These are phyloP conservation scores for Eucalyptus lansdowneana DNA, from an alignment of 345 rosid genomes.

Conservation along the genomic window DNA sequence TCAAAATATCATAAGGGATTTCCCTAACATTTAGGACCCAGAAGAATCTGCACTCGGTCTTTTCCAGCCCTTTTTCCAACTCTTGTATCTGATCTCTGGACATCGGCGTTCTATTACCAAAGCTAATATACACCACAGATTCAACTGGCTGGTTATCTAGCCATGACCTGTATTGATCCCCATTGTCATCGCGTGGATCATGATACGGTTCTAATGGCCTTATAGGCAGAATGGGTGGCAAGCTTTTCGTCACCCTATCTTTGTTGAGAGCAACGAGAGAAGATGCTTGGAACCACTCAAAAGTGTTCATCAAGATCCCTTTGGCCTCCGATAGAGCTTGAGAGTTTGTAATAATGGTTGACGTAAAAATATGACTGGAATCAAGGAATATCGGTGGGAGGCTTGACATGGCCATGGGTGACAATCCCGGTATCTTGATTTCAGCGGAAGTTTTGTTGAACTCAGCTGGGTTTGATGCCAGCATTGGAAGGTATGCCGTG, in stretches of 20 bases:
- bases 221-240: constrained; percentile 9
- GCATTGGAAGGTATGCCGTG: no score
- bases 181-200: neutral
- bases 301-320: constrained; percentile 22
- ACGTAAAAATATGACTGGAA: neutral
- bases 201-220: constrained; percentile 17
- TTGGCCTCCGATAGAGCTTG: neutral
- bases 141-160: constrained; percentile 9
- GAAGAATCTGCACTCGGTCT: neutral
- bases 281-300: constrained; percentile 12
- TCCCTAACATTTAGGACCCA: no score
- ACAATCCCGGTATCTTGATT: neutral
- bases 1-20: no score
- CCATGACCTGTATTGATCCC: constrained; percentile 1
- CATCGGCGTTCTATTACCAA: constrained; percentile 27
- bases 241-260: neutral
- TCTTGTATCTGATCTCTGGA: constrained; percentile 17
- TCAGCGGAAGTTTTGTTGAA: neutral
- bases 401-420: constrained; percentile 14
- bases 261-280: neutral
- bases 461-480: no score
- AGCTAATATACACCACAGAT: constrained; percentile 28
- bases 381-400: constrained; percentile 10
- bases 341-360: neutral
- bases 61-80: constrained; percentile 11